Base-by-base conservation (phyloP, 192 early-diverging fungal genomes). In the Backusella sp. region DNA sequence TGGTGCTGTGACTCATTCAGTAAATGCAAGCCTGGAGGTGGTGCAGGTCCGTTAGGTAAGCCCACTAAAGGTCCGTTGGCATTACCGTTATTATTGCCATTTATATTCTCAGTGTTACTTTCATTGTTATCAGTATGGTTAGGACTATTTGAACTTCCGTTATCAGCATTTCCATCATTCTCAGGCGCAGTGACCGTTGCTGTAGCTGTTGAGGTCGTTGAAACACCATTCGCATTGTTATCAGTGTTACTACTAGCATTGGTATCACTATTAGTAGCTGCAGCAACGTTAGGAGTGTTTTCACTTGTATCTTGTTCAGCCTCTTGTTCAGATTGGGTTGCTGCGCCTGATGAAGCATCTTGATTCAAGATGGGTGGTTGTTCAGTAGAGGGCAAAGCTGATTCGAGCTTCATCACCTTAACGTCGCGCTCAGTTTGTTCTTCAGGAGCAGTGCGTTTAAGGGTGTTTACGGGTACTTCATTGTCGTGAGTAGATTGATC, bases 1-100 rank as follows among this genome's bases (percentile, higher is more conserved):
- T 79, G 78, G 23, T 79, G 74, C 36, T 75, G 78, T 35, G 70
- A 44, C 44, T 79, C 78, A 28, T 72, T 65, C 3, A 74, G 42
- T 49, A 71, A 71, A 30, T 71, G 70, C 19, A 71, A 30, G 17
- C 70, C 70, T 49, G 70, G 70, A 30, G 70, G 70, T 44, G 70
- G 70, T 46, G 42, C 15, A 32, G 70, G 70, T 21, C 68, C 68
- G 62, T 53, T 70, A 9, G 32, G 1, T 17, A 71, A 46, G 28
- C 42, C 12, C 11, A 71, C 19, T 44, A 21, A 23, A 46, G 37
- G 28, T 49, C 28, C 35, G 30, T 41, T 71, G 41, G 12, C 28
- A 30, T 46, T 71, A 28, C 19, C 32, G 44, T 56, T 53, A 8
- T 53, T 72, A 35, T 53, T 52, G 42, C 44, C 28, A 32, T 49